A percentile compares a stretch with the other conserved stretches of the same genome.
phyloP scores from a whole-genome alignment of 1,139 yeast species.

The Yamadazyma conglobata region DNA sequence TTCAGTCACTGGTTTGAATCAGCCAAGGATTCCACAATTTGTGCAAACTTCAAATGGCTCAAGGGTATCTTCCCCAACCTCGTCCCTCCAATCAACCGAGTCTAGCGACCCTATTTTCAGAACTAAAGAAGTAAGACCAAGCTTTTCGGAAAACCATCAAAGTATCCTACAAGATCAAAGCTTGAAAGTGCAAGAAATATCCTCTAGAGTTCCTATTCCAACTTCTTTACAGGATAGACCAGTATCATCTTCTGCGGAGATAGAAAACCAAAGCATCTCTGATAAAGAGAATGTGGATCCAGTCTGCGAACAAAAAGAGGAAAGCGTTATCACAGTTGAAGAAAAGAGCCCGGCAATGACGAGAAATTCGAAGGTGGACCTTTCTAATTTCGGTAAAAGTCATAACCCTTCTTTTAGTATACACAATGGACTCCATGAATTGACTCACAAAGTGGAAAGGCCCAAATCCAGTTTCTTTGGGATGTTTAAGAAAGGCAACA shows the following conservation, averaged over 20 bases:
- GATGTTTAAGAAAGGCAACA: constrained; percentile 19
- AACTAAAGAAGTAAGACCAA: too few relatives aligned
- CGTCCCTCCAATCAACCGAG: constrained; percentile 18
- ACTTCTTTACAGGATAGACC: constrained; percentile 22
- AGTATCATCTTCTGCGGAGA: constrained; percentile 29
- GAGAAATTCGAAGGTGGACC: constrained; percentile 25
- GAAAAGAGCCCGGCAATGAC: neutral
- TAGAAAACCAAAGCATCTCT: constrained; percentile 14
- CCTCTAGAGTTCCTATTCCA: constrained; percentile 9
- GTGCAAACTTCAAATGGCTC: constrained; percentile 8
- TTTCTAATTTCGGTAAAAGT: constrained; percentile 39
- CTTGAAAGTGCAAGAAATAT: constrained; percentile 12
- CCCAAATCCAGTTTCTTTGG: constrained; percentile 18
- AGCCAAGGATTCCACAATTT: constrained; percentile 12
- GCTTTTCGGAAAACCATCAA: too few relatives aligned
- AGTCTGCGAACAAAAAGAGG: neutral
- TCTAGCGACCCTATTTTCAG: constrained; percentile 21
- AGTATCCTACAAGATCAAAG: constrained; percentile 2
- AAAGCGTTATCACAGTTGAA: too few relatives aligned
- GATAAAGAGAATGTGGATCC: constrained; percentile 12
- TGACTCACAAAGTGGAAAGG: constrained; percentile 10
- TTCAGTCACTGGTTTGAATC: too few relatives aligned
- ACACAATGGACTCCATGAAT: constrained; percentile 13
- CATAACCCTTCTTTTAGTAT: constrained; percentile 37
- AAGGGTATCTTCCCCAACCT: constrained; percentile 14